Conservation (phyloP, 2,329 filamentous ascomycete species). For the Fusarium multiceps region DNA sequence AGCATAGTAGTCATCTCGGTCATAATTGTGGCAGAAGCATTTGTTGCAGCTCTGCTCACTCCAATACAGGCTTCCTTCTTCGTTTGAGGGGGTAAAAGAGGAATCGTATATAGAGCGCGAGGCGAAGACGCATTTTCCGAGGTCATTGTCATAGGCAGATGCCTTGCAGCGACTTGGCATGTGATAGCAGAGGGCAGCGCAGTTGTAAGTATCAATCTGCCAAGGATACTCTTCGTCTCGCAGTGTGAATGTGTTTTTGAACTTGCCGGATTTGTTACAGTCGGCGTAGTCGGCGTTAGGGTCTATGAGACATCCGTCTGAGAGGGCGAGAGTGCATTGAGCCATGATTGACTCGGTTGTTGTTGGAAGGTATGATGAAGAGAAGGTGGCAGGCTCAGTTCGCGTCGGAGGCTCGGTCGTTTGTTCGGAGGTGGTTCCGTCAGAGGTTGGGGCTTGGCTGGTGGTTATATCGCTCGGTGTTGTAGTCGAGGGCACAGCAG, state of each 20-base stretch:
- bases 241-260: not conserved
- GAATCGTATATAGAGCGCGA: not conserved
- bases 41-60: constrained; percentile 14
- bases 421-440: not conserved
- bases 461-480: not conserved
- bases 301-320: constrained; percentile 6
- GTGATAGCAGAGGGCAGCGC: constrained; percentile 14
- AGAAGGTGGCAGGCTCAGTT: not conserved
- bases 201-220: constrained; percentile 3
- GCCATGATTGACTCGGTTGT: constrained; percentile 15
- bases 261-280: not conserved
- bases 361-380: not conserved
- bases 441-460: not conserved
- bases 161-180: constrained; percentile 25
- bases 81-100: not conserved
- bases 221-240: constrained; percentile 12
- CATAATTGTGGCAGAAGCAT: constrained; percentile 15
- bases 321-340: constrained; percentile 20
- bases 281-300: not conserved
- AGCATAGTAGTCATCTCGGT: not conserved
- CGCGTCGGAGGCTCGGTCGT: not conserved
- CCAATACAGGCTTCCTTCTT: not conserved
- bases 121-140: constrained; percentile 17
- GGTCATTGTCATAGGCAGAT: not conserved
- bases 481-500: not conserved